Evolutionary conservation across 305 asterid genomes (phyloP), one percentile per base, ranked within the genome.

Genomic region (Fraxinus albicans): DNA sequence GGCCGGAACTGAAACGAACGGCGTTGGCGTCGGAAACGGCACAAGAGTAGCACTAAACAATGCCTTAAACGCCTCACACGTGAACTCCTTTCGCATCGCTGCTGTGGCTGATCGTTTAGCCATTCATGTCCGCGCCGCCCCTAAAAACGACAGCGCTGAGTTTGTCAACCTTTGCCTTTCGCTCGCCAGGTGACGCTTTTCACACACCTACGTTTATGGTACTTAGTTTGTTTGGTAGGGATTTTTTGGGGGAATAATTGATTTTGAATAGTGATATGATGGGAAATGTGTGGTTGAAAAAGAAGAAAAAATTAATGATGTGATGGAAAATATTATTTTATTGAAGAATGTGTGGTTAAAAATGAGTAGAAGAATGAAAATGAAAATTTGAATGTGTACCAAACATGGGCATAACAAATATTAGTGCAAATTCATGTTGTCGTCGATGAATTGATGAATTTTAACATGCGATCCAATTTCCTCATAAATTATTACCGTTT

Each of bases 81-180:
- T 85, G 38, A 93, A 92, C 73, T 84, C 77, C 0, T 80, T 79
- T 76, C 90, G 94, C 35, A 91, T 93, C 35, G 76, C 88, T 17
- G 92, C 93, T 13, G 89, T 89, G 15, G 76, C 89, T 10, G 92
- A 90, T 17, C 91, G 92, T 73, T 85, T 93, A 6, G 40, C 79
- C 21, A 3, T 31, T 2, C 87, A 79, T 81, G 70, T 89, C 58
- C 50, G 36, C 74, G 69, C 21, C 76, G 69, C 65, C 77, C 74
- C 80, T 19, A 67, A 73, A 29, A 69, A 29, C 81, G 88, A 88
- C 76, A 5, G 44, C n/a, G 65, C 10, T 12, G 90, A 92, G 84
- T 88, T 88, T 82, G 78, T 63, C 35, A 87, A 90, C 58, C 94
- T 92, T 76, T 93, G 97, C 83, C 90, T 92, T 79, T 93, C 97